Percentiles rank a stretch among this genome's conserved stretches.
phyloP scores from a whole-genome alignment of 139 green algal species.

The Choricystis sp. region DNA sequence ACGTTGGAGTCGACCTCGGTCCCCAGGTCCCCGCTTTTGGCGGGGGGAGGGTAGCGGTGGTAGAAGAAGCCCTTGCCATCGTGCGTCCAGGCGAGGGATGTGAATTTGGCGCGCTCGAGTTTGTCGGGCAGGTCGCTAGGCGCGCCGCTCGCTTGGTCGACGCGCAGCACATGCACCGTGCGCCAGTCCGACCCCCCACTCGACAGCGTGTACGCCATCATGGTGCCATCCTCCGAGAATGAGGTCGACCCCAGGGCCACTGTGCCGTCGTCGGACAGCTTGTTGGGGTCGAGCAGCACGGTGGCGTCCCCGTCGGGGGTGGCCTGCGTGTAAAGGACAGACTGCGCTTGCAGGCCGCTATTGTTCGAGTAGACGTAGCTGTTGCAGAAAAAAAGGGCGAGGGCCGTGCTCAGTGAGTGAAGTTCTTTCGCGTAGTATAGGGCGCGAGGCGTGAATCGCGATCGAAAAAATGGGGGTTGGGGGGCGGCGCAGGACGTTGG shows the following conservation, averaged over 20 bases:
- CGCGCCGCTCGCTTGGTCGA: constrained; percentile 29
- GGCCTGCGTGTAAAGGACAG: constrained; percentile 14
- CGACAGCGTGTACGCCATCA: constrained; percentile 53
- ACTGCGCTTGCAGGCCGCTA: constrained; percentile 53
- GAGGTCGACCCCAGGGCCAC: constrained; percentile 25
- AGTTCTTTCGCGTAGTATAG: too few relatives aligned
- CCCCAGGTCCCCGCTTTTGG: constrained; percentile 32
- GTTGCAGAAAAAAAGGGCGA: too few relatives aligned
- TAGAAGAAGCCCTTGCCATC: constrained; percentile 87
- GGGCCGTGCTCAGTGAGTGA: too few relatives aligned
- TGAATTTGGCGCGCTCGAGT: constrained; percentile 75
- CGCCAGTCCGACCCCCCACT: constrained; percentile 61
- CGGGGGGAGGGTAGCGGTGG: constrained; percentile 27
- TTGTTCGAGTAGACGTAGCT: constrained; percentile 85
- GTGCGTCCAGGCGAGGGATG: constrained; percentile 66
- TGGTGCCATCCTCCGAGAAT: constrained; percentile 57
- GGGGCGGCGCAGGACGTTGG: too few relatives aligned
- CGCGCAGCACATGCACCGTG: constrained; percentile 41
- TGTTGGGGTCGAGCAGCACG: constrained; percentile 83
- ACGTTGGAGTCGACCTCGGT: constrained; percentile 67
- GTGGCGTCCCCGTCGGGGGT: constrained; percentile 22
- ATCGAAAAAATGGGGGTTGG: too few relatives aligned
- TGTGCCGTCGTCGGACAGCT: constrained; percentile 54
- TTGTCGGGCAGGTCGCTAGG: constrained; percentile 34
- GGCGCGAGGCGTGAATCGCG: too few relatives aligned